A percentile compares a stretch with the other conserved stretches of the same genome.
Conservation (phyloP, 371 early-diverging fungal genomes). For the Zychaea mexicana region DNA sequence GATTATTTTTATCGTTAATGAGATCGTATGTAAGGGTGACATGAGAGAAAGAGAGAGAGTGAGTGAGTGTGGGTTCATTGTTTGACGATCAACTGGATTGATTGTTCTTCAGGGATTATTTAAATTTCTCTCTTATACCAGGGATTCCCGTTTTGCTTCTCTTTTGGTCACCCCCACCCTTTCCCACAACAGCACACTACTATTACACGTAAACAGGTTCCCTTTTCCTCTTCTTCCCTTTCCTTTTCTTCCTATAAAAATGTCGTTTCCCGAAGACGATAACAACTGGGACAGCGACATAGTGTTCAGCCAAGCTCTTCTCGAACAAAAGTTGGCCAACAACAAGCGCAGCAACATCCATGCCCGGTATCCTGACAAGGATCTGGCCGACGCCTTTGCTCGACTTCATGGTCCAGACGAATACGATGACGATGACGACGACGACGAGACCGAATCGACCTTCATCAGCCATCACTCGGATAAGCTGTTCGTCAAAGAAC, state of each 20-base stretch:
- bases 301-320: not conserved
- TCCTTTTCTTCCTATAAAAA: not conserved
- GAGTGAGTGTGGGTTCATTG: not conserved
- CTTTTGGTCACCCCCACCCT: not conserved
- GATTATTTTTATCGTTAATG: no score
- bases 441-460: constrained; percentile 29
- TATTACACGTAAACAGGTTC: no score
- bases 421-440: constrained; percentile 15
- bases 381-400: constrained; percentile 29
- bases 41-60: no score
- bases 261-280: constrained; percentile 20
- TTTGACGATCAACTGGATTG: not conserved
- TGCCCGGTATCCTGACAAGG: constrained; percentile 27
- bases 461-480: constrained; percentile 23
- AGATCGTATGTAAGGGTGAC: no score
- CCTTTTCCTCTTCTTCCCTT: constrained; percentile 9
- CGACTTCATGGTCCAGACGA: constrained; percentile 3
- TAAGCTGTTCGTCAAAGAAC: constrained; percentile 12
- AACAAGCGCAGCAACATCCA: not conserved
- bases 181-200: no score
- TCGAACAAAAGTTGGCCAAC: not conserved
- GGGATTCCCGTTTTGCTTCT: not conserved
- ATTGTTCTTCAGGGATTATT: not conserved
- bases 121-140: constrained; percentile 3
- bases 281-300: constrained; percentile 18